Percentiles rank a stretch among this genome's conserved stretches.
These are phyloP conservation scores for Penicillium frequentans DNA, from an alignment of 2,329 filamentous ascomycete genomes.

Conservation along the genomic window DNA sequence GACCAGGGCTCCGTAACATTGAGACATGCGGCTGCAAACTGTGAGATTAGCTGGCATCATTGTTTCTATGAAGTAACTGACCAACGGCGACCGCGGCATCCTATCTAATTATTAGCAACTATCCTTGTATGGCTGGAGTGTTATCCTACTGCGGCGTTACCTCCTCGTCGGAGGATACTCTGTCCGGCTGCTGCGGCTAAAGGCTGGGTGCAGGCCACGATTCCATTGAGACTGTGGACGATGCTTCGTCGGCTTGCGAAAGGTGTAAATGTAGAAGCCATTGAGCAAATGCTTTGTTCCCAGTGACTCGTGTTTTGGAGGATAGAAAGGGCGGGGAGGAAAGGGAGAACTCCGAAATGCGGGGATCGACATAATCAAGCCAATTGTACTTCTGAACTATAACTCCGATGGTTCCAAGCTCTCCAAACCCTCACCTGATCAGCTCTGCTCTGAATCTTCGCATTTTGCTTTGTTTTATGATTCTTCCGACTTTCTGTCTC, in stretches of 20 bases:
- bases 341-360: neutral
- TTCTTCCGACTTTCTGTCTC: too few relatives aligned
- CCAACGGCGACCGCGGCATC: conserved; percentile 94
- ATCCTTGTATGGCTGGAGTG: neutral
- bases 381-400: too few relatives aligned
- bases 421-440: too few relatives aligned
- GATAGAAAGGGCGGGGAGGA: neutral
- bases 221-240: conserved; percentile 55
- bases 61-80: conserved; percentile 41
- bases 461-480: too few relatives aligned
- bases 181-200: conserved; percentile 84
- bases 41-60: conserved; percentile 1
- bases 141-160: conserved; percentile 35
- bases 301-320: neutral
- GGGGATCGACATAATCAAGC: neutral
- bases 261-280: neutral
- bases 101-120: conserved; percentile 55
- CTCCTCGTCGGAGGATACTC: conserved; percentile 74
- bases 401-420: too few relatives aligned
- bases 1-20: conserved; percentile 91
- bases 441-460: too few relatives aligned
- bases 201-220: conserved; percentile 88
- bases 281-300: neutral
- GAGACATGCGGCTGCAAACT: conserved; percentile 69
- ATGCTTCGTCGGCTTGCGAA: neutral